These are phyloP conservation scores for Pythium insidiosum DNA, from an alignment of 352 stramenopile genomes.

Conservation along the genomic window DNA sequence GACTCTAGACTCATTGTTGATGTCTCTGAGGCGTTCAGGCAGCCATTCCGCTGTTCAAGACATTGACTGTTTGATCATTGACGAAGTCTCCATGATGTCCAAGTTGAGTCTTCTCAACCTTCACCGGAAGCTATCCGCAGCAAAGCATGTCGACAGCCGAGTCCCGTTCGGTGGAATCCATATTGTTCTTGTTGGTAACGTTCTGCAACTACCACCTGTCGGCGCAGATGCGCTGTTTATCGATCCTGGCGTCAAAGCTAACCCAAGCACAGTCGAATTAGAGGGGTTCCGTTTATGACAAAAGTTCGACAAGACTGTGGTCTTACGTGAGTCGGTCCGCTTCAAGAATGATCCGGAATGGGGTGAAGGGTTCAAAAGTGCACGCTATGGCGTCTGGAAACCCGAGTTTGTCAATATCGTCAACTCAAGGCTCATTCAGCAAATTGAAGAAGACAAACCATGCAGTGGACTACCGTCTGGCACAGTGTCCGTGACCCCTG, in stretches of 20 bases:
- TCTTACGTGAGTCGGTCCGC: conserved; percentile 5
- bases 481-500: too few species aligned
- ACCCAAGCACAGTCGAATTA: neutral
- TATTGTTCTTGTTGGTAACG: neutral
- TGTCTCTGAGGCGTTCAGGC: conserved; percentile 1
- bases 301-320: neutral
- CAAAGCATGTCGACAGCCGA: neutral
- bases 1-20: conserved; percentile 3
- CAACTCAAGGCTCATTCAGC: too few species aligned
- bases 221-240: neutral
- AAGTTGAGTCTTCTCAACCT: neutral
- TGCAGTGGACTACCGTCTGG: too few species aligned
- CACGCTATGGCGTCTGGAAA: conserved; percentile 2
- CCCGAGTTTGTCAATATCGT: conserved; percentile 6
- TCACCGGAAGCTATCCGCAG: neutral
- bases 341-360: conserved; percentile 13
- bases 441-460: too few species aligned
- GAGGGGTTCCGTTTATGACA: neutral
- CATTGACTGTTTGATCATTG: neutral
- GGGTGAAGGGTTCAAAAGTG: conserved; percentile 2
- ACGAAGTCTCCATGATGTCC: neutral
- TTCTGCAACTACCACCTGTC: neutral
- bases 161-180: neutral
- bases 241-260: neutral
- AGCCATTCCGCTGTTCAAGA: neutral